A percentile compares a stretch with the other conserved stretches of the same genome.
These are phyloP conservation scores for Candida anutae DNA, from an alignment of 1,139 yeast species.

Conservation along the genomic window DNA sequence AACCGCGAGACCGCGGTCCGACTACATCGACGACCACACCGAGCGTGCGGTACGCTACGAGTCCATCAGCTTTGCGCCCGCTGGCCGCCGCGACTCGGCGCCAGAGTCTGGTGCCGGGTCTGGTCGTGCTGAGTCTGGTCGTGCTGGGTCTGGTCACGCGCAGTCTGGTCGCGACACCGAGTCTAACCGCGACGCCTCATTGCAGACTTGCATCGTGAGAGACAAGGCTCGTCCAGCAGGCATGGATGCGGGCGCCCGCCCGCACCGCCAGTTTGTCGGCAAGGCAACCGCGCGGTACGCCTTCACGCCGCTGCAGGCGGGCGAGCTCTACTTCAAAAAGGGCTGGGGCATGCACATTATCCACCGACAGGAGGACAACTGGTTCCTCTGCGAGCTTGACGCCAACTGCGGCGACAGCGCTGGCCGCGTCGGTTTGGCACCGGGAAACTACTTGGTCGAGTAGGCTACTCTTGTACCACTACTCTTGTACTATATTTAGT, in stretches of 20 bases:
- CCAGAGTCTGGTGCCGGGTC: constrained; percentile 6
- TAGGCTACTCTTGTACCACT: neutral
- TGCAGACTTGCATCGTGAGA: constrained; percentile 10
- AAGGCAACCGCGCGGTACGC: constrained; percentile 66
- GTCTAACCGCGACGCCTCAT: constrained; percentile 1
- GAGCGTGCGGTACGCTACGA: constrained; percentile 31
- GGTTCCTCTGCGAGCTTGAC: constrained; percentile 80
- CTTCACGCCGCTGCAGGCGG: constrained; percentile 71
- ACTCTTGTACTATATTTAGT: too few species aligned
- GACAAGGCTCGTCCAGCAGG: constrained; percentile 7
- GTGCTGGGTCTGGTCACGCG: constrained; percentile 1
- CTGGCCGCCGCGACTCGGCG: constrained; percentile 37
- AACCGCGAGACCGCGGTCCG: constrained; percentile 19
- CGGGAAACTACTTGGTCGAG: constrained; percentile 57
- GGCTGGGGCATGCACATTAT: constrained; percentile 67
- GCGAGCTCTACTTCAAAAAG: constrained; percentile 66
- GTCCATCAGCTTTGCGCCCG: constrained; percentile 18
- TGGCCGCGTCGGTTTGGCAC: constrained; percentile 66
- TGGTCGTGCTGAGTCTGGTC: neutral
- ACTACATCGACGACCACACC: constrained; percentile 26
- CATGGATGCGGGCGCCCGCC: constrained; percentile 4
- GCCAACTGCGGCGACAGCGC: constrained; percentile 38
- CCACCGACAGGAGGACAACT: constrained; percentile 77
- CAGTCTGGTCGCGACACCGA: neutral
- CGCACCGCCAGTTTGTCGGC: constrained; percentile 46